phyloP scores from a whole-genome alignment of 1,284 basidiomycete species.

The Rhodotorula glutinis region DNA sequence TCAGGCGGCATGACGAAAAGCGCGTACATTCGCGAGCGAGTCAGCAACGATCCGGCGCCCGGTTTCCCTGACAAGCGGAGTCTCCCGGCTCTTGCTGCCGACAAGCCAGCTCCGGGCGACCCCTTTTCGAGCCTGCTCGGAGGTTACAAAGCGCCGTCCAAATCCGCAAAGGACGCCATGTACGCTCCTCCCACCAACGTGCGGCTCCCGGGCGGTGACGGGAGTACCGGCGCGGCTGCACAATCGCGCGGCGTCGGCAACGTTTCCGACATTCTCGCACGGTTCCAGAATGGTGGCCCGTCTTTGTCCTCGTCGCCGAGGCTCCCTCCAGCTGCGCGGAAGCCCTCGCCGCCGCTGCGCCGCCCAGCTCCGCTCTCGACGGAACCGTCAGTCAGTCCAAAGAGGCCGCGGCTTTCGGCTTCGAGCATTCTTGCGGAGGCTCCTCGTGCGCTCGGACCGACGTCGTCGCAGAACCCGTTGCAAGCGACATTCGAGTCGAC shows the following conservation, averaged over 20 bases:
- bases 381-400: not conserved
- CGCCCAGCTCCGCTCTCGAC: not conserved
- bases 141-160: conserved; percentile 15
- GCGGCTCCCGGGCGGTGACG: conserved; percentile 8
- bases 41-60: conserved; percentile 12
- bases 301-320: not conserved
- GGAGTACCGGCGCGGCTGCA: not conserved
- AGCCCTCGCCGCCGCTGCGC: not conserved
- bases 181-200: conserved; percentile 25
- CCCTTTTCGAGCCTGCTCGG: conserved; percentile 17
- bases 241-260: not conserved
- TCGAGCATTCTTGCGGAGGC: not conserved
- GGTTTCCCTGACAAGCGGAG: conserved; percentile 22
- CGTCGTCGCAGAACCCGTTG: conserved; percentile 18
- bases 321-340: no score
- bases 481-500: conserved; percentile 9
- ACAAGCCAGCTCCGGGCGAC: not conserved
- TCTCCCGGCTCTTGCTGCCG: not conserved
- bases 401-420: not conserved
- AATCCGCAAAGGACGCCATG: conserved; percentile 27
- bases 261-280: not conserved
- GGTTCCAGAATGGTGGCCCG: not conserved
- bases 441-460: not conserved
- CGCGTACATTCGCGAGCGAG: conserved; percentile 29
- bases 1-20: conserved; percentile 22